Conservation (phyloP, 345 rosid genomes). For the Trapa incisa region DNA sequence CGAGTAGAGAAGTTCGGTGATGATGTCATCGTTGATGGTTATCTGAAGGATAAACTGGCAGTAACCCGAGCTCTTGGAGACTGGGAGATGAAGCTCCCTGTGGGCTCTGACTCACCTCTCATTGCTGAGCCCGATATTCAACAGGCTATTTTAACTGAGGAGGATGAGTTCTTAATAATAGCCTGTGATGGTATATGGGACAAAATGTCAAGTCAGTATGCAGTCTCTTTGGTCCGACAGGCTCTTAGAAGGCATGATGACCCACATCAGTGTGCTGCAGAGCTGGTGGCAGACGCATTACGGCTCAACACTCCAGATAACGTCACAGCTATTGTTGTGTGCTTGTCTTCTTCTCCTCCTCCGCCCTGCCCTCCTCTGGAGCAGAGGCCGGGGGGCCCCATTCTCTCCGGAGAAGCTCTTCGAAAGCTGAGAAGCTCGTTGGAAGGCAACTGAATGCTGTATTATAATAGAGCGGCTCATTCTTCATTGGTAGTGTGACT, state of each 20-base stretch:
- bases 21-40: slow-evolving; percentile 23
- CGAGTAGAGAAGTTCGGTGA: slow-evolving; percentile 62
- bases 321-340: slow-evolving; percentile 38
- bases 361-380: slow-evolving; percentile 25
- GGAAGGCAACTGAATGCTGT: slow-evolving; percentile 43
- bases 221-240: slow-evolving; percentile 57
- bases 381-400: slow-evolving; percentile 24
- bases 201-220: slow-evolving; percentile 58
- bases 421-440: slow-evolving; percentile 36
- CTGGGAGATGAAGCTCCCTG: slow-evolving; percentile 66
- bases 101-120: slow-evolving; percentile 52
- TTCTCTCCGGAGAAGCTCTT: slow-evolving; percentile 43
- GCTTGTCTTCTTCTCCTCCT: slow-evolving; percentile 22
- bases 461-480: neutral
- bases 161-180: slow-evolving; percentile 73
- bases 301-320: slow-evolving; percentile 45
- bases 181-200: slow-evolving; percentile 96
- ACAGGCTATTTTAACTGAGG: slow-evolving; percentile 41
- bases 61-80: slow-evolving; percentile 86
- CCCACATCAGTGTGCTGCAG: slow-evolving; percentile 44
- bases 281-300: slow-evolving; percentile 45
- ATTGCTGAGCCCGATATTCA: slow-evolving; percentile 73
- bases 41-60: slow-evolving; percentile 45
- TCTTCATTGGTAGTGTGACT: slow-evolving; percentile 4
- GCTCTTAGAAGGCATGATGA: slow-evolving; percentile 45